Evolutionary conservation across 768 basidiomycete genomes (phyloP).

Genomic region (Tulasnella sp.): DNA sequence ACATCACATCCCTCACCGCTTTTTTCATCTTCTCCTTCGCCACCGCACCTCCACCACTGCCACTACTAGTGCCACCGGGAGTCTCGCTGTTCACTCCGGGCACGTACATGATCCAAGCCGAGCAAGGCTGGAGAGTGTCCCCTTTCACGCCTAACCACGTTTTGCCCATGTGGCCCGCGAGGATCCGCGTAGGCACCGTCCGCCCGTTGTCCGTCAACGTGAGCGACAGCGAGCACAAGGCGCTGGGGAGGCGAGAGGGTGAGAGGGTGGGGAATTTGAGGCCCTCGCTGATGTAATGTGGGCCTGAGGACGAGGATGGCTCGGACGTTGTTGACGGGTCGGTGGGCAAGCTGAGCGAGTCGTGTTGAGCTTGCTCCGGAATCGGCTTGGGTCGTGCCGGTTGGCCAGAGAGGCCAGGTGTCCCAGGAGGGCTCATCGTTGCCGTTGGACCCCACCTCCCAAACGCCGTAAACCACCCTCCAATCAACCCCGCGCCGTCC

Average conservation of each 20-base stretch:
- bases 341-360: not conserved
- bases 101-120: not conserved
- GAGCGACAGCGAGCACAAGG: not conserved
- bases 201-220: slow-evolving; percentile 1
- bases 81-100: not conserved
- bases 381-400: not conserved
- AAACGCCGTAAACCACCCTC: slow-evolving; percentile 6
- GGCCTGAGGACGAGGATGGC: not conserved
- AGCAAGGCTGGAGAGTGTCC: not conserved
- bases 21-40: too few relatives aligned
- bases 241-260: not conserved
- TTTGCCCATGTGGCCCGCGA: slow-evolving; percentile 7
- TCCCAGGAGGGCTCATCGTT: too few relatives aligned
- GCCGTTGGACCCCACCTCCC: not conserved
- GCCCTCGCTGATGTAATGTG: not conserved
- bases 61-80: not conserved
- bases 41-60: too few relatives aligned
- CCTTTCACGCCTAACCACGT: slow-evolving; percentile 10
- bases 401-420: not conserved
- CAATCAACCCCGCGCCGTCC: not conserved
- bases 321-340: not conserved
- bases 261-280: not conserved
- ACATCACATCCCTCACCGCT: too few relatives aligned
- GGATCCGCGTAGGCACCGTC: not conserved
- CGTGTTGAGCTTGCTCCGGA: not conserved